Conservation (phyloP, 768 basidiomycete genomes). For the Gelatoporia subvermispora region DNA sequence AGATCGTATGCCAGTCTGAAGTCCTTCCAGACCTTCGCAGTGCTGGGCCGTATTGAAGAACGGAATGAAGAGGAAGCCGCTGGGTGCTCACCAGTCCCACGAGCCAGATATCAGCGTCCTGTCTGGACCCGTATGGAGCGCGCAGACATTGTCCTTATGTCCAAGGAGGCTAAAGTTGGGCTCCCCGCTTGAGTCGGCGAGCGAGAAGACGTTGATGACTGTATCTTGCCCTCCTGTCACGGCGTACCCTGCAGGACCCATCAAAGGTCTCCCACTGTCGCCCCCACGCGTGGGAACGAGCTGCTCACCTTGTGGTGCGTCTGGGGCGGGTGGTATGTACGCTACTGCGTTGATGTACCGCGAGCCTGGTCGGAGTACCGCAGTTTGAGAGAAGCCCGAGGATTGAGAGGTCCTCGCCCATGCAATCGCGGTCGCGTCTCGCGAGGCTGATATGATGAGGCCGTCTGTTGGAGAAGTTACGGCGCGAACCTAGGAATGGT, state of each 20-base stretch:
- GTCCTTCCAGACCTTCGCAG: constrained; percentile 90
- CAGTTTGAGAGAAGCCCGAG: constrained; percentile 48
- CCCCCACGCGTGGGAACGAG: constrained; percentile 2
- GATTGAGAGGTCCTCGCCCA: constrained; percentile 60
- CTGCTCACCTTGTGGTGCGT: constrained; percentile 63
- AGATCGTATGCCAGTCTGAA: constrained; percentile 70
- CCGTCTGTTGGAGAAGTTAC: constrained; percentile 71
- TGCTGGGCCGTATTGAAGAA: constrained; percentile 40
- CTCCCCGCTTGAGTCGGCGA: constrained; percentile 56
- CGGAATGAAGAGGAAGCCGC: neutral
- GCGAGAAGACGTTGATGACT: constrained; percentile 77
- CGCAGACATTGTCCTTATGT: constrained; percentile 87
- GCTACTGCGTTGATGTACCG: constrained; percentile 80
- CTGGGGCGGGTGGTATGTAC: constrained; percentile 64
- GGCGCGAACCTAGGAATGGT: constrained; percentile 74
- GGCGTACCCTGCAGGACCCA: constrained; percentile 51
- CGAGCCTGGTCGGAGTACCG: constrained; percentile 58
- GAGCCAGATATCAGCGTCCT: constrained; percentile 89
- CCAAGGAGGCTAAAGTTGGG: constrained; percentile 83
- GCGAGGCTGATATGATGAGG: constrained; percentile 83
- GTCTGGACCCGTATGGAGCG: constrained; percentile 62
- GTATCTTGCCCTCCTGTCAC: constrained; percentile 89
- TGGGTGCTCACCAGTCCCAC: constrained; percentile 81
- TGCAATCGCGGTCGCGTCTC: constrained; percentile 85
- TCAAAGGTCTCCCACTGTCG: constrained; percentile 4